phyloP scores from a whole-genome alignment of 2,329 filamentous ascomycete species.

The Truncatella angustata region DNA sequence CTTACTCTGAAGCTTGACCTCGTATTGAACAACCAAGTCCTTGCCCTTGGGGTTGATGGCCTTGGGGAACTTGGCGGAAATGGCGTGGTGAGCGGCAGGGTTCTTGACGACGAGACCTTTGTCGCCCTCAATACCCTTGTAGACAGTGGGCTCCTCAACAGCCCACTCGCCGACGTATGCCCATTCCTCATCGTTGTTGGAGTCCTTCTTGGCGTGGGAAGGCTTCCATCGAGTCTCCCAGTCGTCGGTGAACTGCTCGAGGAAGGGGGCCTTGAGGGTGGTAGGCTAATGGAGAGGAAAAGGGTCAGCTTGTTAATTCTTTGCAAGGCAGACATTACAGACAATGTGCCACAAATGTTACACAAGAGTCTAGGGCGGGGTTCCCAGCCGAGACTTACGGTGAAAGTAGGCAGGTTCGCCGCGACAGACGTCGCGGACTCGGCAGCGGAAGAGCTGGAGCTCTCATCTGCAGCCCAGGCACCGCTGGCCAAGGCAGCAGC shows the following conservation, averaged over 20 bases:
- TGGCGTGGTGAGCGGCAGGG: slow-evolving; percentile 95
- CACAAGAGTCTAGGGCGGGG: neutral
- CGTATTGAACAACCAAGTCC: slow-evolving; percentile 95
- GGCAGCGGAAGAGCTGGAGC: slow-evolving; percentile 41
- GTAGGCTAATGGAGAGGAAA: slow-evolving; percentile 64
- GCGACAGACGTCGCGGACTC: slow-evolving; percentile 56
- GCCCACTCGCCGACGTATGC: slow-evolving; percentile 96
- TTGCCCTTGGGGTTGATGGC: slow-evolving; percentile 97
- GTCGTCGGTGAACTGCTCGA: slow-evolving; percentile 97
- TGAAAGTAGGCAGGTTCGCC: slow-evolving; percentile 77
- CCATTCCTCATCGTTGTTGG: slow-evolving; percentile 86
- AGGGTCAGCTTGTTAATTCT: neutral
- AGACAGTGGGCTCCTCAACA: slow-evolving; percentile 87
- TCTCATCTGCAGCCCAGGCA: slow-evolving; percentile 65
- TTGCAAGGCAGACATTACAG: no score
- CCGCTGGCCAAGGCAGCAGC: slow-evolving; percentile 71
- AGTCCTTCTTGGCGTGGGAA: slow-evolving; percentile 94
- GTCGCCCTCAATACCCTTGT: slow-evolving; percentile 91
- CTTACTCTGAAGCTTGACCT: slow-evolving; percentile 98
- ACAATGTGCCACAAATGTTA: neutral
- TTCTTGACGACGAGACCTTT: slow-evolving; percentile 99
- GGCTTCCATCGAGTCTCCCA: slow-evolving; percentile 94
- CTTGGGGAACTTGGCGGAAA: slow-evolving; percentile 97
- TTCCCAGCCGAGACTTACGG: slow-evolving; percentile 58
- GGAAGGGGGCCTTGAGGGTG: slow-evolving; percentile 84